Evolutionary conservation across 129 eudicot genomes (phyloP), one percentile per base, ranked within the genome.

Genomic region (Artemisia annua): DNA sequence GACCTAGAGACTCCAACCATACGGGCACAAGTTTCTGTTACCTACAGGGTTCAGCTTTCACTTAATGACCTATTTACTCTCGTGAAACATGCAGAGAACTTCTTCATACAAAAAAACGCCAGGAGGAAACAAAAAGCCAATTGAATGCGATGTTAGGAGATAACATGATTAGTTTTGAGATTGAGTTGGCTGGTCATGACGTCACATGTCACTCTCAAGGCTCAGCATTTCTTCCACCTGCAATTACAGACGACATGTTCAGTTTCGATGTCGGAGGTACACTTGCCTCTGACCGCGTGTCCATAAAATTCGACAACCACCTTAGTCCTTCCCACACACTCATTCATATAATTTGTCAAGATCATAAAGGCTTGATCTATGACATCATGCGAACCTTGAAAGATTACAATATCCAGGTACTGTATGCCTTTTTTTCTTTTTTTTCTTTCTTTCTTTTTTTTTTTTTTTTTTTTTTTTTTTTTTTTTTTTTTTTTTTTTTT

Each of bases 301-400:
- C 87, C 11, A 16, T 80, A 14, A 69, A 69, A 1, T 26, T 84
- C 4, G 87, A 84, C 67, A 84, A 84, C 71, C 52, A 44, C 58
- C 85, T 84, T 44, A 84, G 87, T 74, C 87, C 84, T 32, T 80
- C 87, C 1, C 87, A 84, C 67, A 84, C 87, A 0, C 63, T 84
- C 8, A 55, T 84, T 72, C 80, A 84, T 50, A 80, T 84, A 56
- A 64, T 67, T 46, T 84, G 87, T 18, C 77, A 52, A 80, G 87
- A 84, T 73, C 87, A 84, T 71, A 84, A 84, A 73, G 87, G 87
- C 56, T 76, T 80, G 71, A 61, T 80, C 54, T 84, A 80, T 24
- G 85, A 80, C 68, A 84, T 80, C 80, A 80, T 84, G 87, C 74
- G 85, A 6, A 84, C 85, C 67, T 56, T 80, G 63, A 84, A 84